phyloP scores from a whole-genome alignment of 2,329 filamentous ascomycete genomes.

The Cladosporium sp. region DNA sequence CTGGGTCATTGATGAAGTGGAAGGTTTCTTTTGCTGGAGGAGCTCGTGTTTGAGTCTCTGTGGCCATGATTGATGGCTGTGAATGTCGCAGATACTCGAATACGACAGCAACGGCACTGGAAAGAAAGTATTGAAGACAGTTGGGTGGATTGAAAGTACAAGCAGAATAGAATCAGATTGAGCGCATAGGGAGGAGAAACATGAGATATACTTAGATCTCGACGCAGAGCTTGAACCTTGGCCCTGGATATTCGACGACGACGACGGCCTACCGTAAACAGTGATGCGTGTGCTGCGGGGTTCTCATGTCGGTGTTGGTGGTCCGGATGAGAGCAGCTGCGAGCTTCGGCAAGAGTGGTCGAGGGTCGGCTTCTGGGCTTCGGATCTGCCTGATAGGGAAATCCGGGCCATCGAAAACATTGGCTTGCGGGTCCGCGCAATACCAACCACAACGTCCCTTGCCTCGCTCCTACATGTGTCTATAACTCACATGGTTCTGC shows the following conservation, averaged over 20 bases:
- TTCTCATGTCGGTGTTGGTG: slow-evolving; percentile 2
- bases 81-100: no score
- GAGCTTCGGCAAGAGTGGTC: background rate
- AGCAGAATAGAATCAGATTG: background rate
- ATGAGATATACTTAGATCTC: slow-evolving; percentile 6
- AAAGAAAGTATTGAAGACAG: background rate
- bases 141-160: no score
- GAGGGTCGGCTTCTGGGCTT: no score
- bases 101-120: background rate
- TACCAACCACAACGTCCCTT: no score
- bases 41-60: slow-evolving; percentile 14
- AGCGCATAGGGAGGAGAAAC: background rate
- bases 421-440: no score
- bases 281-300: slow-evolving; percentile 13
- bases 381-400: no score
- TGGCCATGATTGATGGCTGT: background rate
- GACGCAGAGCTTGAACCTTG: slow-evolving; percentile 5
- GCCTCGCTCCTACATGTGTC: no score
- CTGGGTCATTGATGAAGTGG: slow-evolving; percentile 35
- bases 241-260: background rate
- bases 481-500: no score
- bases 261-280: slow-evolving; percentile 7
- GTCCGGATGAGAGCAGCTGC: slow-evolving; percentile 1
- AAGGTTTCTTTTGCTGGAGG: slow-evolving; percentile 31
- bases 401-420: no score